phyloP scores from a whole-genome alignment of 177 flowering plant genomes.

The Telopea speciosissima region DNA sequence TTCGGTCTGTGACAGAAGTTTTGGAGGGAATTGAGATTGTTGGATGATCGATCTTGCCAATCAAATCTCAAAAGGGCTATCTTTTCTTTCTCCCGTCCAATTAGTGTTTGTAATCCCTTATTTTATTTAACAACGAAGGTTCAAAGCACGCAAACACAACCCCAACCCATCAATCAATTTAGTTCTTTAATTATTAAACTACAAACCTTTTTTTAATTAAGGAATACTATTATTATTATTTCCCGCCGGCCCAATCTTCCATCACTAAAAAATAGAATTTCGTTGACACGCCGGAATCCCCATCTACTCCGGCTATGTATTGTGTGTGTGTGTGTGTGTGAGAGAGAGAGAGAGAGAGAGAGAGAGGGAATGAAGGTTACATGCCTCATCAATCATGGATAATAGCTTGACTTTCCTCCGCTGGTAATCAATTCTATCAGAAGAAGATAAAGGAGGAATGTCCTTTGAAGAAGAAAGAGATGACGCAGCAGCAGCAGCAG shows the following conservation, averaged over 20 bases:
- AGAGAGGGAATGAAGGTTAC: conserved; percentile 29
- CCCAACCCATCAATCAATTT: background rate
- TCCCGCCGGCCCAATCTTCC: conserved; percentile 7
- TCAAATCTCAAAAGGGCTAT: background rate
- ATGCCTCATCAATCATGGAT: conserved; percentile 94
- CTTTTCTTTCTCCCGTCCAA: conserved; percentile 12
- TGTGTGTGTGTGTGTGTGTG: too few species aligned
- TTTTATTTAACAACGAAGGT: background rate
- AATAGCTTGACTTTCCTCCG: conserved; percentile 82
- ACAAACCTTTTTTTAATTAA: too few species aligned
- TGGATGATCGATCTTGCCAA: conserved; percentile 14
- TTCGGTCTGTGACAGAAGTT: too few species aligned
- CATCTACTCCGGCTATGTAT: background rate
- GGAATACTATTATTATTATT: background rate
- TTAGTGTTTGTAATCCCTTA: background rate
- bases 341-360: conserved; percentile 21
- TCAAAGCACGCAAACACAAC: conserved; percentile 8
- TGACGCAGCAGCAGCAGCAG: conserved; percentile 26
- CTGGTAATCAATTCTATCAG: conserved; percentile 85
- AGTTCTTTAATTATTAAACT: too few species aligned
- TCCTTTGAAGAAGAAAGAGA: conserved; percentile 58
- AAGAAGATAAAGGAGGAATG: conserved; percentile 54
- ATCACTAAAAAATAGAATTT: too few species aligned
- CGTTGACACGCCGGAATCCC: background rate
- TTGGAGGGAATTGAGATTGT: background rate